These are phyloP conservation scores for Drosera spatulata DNA, from an alignment of 179 eudicot species.

Conservation along the genomic window DNA sequence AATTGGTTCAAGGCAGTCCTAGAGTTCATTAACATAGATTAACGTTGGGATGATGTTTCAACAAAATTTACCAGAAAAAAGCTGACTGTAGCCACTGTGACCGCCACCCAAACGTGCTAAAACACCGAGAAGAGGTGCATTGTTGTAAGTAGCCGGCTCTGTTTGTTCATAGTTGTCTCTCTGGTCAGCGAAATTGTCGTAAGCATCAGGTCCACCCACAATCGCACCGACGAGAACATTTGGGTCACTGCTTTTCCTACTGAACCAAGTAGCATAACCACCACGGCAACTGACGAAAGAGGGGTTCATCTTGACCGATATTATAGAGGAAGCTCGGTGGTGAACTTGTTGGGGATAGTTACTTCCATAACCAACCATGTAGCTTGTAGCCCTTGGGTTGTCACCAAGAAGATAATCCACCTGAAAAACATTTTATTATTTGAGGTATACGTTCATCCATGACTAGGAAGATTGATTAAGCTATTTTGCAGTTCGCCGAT, in stretches of 20 bases:
- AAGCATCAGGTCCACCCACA: constrained; percentile 45
- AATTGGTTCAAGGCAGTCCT: not conserved
- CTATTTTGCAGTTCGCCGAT: not conserved
- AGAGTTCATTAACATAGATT: not conserved
- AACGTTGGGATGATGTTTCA: not conserved
- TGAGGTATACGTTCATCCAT: too few species aligned
- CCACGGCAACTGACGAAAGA: constrained; percentile 31
- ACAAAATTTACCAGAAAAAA: constrained; percentile 44
- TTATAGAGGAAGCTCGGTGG: constrained; percentile 41
- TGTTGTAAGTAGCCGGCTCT: constrained; percentile 47
- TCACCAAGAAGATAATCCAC: constrained; percentile 94
- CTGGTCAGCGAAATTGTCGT: constrained; percentile 47
- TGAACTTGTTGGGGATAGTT: constrained; percentile 46
- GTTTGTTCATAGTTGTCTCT: constrained; percentile 46
- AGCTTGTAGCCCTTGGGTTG: constrained; percentile 99
- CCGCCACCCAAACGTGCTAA: constrained; percentile 57
- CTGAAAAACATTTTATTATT: constrained; percentile 14
- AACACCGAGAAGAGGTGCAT: constrained; percentile 45
- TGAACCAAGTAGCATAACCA: constrained; percentile 38
- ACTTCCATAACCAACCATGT: constrained; percentile 98
- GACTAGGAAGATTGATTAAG: too few species aligned
- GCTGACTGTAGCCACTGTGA: constrained; percentile 74
- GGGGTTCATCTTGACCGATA: constrained; percentile 34
- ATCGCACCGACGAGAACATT: constrained; percentile 35
- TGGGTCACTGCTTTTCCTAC: constrained; percentile 33